A percentile compares a stretch with the other conserved stretches of the same genome.
These are phyloP conservation scores for Cucurbita moschata DNA, from an alignment of 306 rosid species.

Conservation along the genomic window DNA sequence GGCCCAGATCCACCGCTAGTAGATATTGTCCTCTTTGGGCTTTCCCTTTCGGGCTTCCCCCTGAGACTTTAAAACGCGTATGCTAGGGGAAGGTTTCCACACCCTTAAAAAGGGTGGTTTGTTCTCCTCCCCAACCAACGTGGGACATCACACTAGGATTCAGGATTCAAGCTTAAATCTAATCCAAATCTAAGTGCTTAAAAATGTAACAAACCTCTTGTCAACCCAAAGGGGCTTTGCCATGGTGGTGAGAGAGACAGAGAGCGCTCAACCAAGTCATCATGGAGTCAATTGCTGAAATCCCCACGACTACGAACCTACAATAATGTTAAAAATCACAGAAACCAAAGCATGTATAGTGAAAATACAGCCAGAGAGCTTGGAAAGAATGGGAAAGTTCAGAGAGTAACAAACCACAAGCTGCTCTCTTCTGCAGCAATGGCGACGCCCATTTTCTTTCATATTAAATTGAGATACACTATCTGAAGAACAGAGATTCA, in stretches of 20 bases:
- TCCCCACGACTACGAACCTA: background rate
- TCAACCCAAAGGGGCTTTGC: background rate
- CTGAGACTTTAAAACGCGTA: no score
- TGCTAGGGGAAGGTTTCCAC: no score
- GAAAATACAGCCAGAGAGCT: background rate
- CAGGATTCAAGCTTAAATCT: no score
- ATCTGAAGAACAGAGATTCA: background rate
- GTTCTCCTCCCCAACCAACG: no score
- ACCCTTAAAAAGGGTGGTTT: no score
- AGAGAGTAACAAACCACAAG: background rate
- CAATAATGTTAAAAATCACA: background rate
- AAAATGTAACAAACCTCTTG: background rate
- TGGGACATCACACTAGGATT: no score
- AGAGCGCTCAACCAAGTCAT: background rate
- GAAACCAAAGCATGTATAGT: background rate
- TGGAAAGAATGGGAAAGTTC: background rate
- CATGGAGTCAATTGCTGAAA: background rate
- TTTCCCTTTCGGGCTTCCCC: no score
- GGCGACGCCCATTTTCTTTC: background rate
- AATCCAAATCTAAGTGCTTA: no score
- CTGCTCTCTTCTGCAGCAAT: background rate
- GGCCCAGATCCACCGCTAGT: no score
- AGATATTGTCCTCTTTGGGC: no score
- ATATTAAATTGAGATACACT: background rate
- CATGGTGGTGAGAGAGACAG: background rate